Evolutionary conservation across 345 rosid genomes (phyloP), one percentile per base, ranked within the genome.

Genomic region (Cochlearia excelsa): DNA sequence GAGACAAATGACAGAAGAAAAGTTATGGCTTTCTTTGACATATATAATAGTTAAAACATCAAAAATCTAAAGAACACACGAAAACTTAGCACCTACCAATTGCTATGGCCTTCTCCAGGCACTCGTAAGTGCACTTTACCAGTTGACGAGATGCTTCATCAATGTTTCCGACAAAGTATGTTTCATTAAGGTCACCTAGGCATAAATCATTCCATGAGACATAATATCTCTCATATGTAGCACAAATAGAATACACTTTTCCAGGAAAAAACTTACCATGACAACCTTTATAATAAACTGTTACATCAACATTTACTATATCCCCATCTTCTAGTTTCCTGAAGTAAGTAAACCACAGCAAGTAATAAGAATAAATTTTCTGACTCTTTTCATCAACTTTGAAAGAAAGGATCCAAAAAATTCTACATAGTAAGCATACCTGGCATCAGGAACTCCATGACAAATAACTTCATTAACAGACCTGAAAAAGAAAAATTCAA

Each of bases 371-470:
- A 3, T 40, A 9, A 65, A 26, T 49, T 6, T 6, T 29, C 35
- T 0, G 2, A 1, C 9, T 11, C 5, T 4, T 43, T 49, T 29
- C 4, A 6, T 48, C 26, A 56, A 41, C 37, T 10, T 35, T 48
- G 3, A 51, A 3, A n/a, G 23, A 50, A 30, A 50, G 3, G 11
- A 2, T 63, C 4, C 23, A 9, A 40, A 37, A 6, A 0, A 30
- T 63, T n/a, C 16, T 16, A 35, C 42, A 37, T 30, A 38, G 50
- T 28, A 46, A 9, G 60, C 47, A 57, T 74, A 89, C 98, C 98
- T 83, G 46, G 99, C 95, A 76, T 93, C 99, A 40, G 99, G 99
- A 74, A 93, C 85, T 66, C 99, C 99, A 77, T 93, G 99, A 79
- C 99, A 93, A 70, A 93, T 89, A 5, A 93, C 91, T 78, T 93